A percentile compares a stretch with the other conserved stretches of the same genome.
Evolutionary conservation across 208 protist species (phyloP).

Genomic region (Leishmania braziliensis): DNA sequence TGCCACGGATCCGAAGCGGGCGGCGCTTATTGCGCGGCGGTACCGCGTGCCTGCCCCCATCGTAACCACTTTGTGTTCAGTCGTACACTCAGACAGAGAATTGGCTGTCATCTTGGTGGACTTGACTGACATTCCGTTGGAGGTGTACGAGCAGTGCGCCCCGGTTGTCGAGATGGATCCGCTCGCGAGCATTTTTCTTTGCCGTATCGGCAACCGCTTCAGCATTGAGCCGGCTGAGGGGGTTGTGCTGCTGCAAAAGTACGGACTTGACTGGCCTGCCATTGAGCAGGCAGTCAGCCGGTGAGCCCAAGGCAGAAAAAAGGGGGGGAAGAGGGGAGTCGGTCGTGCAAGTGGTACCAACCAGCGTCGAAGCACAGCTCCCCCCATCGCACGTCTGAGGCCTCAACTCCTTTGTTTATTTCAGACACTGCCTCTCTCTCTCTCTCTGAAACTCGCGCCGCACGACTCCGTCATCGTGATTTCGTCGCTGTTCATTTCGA

Average conservation of each 20-base stretch:
- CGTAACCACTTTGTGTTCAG: slow-evolving; percentile 49
- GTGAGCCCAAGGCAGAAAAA: neutral
- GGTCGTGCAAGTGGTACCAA: neutral
- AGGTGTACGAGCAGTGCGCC: slow-evolving; percentile 72
- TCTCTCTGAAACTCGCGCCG: neutral
- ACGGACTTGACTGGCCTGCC: slow-evolving; percentile 65
- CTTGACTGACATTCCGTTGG: slow-evolving; percentile 62
- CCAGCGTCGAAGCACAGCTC: neutral
- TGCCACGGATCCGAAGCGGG: slow-evolving; percentile 49
- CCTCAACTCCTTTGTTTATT: neutral
- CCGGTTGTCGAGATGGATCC: slow-evolving; percentile 55
- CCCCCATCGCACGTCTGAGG: neutral
- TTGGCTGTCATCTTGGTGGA: slow-evolving; percentile 67
- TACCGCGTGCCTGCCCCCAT: slow-evolving; percentile 68
- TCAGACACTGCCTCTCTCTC: neutral
- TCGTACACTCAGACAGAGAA: slow-evolving; percentile 61
- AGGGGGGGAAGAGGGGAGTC: neutral
- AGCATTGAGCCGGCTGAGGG: slow-evolving; percentile 52
- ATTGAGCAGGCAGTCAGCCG: slow-evolving; percentile 38
- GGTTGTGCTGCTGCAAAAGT: slow-evolving; percentile 50
- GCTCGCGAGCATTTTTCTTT: slow-evolving; percentile 72
- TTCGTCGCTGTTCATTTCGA: neutral
- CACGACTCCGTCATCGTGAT: neutral
- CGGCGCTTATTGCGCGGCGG: slow-evolving; percentile 40
- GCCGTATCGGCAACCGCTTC: slow-evolving; percentile 70